Evolutionary conservation across 2,329 filamentous ascomycete genomes (phyloP).

Genomic region (Sclerotinia sclerotiorum): DNA sequence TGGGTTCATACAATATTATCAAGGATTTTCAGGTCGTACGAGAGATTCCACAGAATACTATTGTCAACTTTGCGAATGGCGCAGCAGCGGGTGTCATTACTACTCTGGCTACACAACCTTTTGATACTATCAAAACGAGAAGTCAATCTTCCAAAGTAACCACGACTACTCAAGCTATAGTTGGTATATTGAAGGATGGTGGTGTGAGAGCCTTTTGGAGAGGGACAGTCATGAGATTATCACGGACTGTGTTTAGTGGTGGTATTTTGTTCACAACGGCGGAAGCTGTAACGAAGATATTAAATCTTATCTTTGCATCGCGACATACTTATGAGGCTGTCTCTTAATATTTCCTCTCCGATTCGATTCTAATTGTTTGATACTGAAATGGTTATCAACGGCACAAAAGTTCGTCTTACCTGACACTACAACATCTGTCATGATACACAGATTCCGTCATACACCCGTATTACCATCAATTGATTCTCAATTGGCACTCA

Average conservation of each 20-base stretch:
- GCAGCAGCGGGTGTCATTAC: constrained; percentile 60
- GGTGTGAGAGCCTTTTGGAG: constrained; percentile 64
- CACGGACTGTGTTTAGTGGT: constrained; percentile 63
- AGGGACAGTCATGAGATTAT: constrained; percentile 66
- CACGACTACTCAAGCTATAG: constrained; percentile 56
- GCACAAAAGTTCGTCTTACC: not conserved
- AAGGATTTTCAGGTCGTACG: constrained; percentile 48
- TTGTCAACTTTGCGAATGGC: constrained; percentile 61
- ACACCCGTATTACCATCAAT: not conserved
- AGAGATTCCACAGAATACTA: constrained; percentile 43
- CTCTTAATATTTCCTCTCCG: not conserved
- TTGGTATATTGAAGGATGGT: constrained; percentile 54
- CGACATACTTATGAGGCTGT: not conserved
- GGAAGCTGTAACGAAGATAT: constrained; percentile 28
- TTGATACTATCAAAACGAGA: constrained; percentile 64
- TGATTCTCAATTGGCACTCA: not conserved
- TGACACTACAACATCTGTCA: not conserved
- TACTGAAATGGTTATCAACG: not conserved
- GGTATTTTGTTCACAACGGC: constrained; percentile 43
- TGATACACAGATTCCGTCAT: constrained; percentile 13
- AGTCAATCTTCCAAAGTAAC: constrained; percentile 59
- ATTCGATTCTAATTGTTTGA: not conserved
- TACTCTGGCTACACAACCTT: constrained; percentile 59
- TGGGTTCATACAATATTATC: constrained; percentile 47
- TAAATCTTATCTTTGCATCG: constrained; percentile 26